Conservation (phyloP, 441 rosid species). For the Gossypium schwendimanii region DNA sequence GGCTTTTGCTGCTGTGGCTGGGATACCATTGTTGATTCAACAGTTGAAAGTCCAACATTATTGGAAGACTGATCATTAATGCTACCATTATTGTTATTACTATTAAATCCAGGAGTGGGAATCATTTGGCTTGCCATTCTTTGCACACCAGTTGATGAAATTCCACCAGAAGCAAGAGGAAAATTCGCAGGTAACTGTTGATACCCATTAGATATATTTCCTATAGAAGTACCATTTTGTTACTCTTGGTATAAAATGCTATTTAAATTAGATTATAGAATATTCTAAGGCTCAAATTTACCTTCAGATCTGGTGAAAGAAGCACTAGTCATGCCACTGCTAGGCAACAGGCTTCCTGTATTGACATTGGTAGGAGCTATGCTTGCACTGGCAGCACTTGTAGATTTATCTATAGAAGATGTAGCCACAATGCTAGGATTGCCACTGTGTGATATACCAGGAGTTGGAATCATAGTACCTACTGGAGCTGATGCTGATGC, state of each 20-base stretch:
- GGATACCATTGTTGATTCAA: conserved; percentile 56
- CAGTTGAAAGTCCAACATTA: conserved; percentile 56
- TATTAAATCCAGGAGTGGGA: conserved; percentile 91
- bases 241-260: background rate
- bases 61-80: conserved; percentile 50
- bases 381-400: conserved; percentile 46
- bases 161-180: conserved; percentile 71
- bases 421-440: conserved; percentile 53
- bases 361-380: conserved; percentile 46
- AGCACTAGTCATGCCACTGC: conserved; percentile 52
- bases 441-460: conserved; percentile 77
- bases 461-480: conserved; percentile 96
- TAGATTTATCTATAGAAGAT: conserved; percentile 63
- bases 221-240: conserved; percentile 32
- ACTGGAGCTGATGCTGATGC: conserved; percentile 40
- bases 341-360: conserved; percentile 46
- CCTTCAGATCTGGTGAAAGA: conserved; percentile 46
- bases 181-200: conserved; percentile 68
- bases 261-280: conserved; percentile 5
- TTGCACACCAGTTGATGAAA: conserved; percentile 59
- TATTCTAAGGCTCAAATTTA: conserved; percentile 15
- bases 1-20: conserved; percentile 76
- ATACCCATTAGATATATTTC: conserved; percentile 69
- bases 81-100: conserved; percentile 31
- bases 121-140: conserved; percentile 88